These are phyloP conservation scores for Purshia tridentata DNA, from an alignment of 306 rosid species.

Conservation along the genomic window DNA sequence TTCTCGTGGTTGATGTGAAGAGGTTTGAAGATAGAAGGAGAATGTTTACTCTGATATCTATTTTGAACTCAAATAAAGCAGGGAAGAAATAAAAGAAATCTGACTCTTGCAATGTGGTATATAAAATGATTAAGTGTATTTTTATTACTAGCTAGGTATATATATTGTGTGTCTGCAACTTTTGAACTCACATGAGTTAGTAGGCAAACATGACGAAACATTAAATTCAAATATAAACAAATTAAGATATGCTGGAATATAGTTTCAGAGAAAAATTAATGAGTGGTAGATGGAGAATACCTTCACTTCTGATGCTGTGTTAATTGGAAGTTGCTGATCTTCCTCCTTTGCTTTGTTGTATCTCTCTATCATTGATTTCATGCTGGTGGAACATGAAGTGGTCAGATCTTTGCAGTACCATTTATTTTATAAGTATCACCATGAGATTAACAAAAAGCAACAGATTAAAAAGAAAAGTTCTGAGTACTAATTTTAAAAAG, in stretches of 20 bases:
- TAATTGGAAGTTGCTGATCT: constrained; percentile 37
- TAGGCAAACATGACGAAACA: neutral
- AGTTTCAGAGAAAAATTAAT: neutral
- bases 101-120: neutral
- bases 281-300: constrained; percentile 36
- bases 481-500: neutral
- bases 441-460: neutral
- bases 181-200: too few species aligned
- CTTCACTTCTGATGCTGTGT: constrained; percentile 66
- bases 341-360: constrained; percentile 57
- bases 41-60: neutral
- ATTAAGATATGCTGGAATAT: neutral
- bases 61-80: neutral
- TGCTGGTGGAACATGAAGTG: constrained; percentile 42
- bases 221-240: neutral
- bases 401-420: constrained; percentile 6
- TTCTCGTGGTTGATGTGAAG: neutral
- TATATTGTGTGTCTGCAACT: too few species aligned
- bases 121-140: neutral
- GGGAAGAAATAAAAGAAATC: constrained; percentile 6
- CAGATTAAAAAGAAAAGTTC: neutral
- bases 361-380: constrained; percentile 57
- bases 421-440: too few species aligned
- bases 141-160: too few species aligned
- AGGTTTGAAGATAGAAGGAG: neutral